phyloP scores from a whole-genome alignment of 495 filamentous ascomycete genomes.

The Podospora conica region DNA sequence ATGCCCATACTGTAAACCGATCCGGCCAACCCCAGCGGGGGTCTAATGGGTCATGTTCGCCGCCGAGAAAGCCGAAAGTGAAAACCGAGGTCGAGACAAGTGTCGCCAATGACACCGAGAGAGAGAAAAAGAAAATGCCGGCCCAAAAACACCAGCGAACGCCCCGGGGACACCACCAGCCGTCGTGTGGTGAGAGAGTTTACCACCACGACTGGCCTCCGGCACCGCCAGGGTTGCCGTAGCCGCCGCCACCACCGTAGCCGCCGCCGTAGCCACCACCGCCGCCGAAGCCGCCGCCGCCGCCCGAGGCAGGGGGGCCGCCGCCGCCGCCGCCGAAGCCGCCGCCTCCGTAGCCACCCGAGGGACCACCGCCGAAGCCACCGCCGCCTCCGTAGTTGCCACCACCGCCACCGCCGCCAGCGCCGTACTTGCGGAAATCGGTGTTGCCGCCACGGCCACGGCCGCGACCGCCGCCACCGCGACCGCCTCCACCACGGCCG shows the following conservation, averaged over 20 bases:
- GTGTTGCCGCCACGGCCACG: constrained; percentile 66
- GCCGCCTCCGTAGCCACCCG: constrained; percentile 62
- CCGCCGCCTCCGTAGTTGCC: constrained; percentile 44
- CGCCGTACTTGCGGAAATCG: constrained; percentile 80
- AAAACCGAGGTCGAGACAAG: constrained; percentile 18
- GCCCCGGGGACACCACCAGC: neutral
- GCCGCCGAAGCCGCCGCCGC: constrained; percentile 30
- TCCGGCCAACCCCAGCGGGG: constrained; percentile 19
- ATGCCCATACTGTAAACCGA: constrained; percentile 20
- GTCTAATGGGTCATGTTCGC: constrained; percentile 26
- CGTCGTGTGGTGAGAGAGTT: constrained; percentile 15
- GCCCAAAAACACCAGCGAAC: constrained; percentile 2
- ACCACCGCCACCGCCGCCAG: constrained; percentile 48
- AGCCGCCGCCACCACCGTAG: constrained; percentile 40
- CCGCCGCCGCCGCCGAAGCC: constrained; percentile 43
- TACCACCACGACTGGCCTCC: constrained; percentile 95
- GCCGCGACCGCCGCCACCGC: constrained; percentile 60
- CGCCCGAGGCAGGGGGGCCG: constrained; percentile 37
- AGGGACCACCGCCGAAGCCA: constrained; percentile 39
- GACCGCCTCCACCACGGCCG: constrained; percentile 63
- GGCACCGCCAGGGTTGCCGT: constrained; percentile 76
- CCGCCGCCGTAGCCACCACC: constrained; percentile 61
- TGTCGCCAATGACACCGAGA: constrained; percentile 14
- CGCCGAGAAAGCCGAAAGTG: constrained; percentile 17
- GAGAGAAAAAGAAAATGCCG: constrained; percentile 13